These are phyloP conservation scores for Colletotrichum sidae DNA, from an alignment of 2,329 filamentous ascomycete genomes.

Conservation along the genomic window DNA sequence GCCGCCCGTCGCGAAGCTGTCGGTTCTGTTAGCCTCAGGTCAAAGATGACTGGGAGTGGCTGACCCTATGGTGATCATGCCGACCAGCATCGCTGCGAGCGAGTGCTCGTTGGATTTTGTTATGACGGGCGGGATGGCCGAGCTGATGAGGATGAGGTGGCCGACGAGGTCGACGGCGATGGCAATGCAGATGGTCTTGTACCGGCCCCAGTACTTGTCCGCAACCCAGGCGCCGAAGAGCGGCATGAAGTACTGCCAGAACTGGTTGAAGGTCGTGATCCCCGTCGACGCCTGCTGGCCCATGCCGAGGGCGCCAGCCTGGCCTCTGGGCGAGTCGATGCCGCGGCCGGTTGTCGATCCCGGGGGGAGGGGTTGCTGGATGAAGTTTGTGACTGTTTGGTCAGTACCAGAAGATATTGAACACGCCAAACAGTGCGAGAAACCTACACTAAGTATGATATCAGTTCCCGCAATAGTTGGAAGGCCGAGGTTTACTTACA, in stretches of 20 bases:
- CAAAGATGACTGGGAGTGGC: too few species aligned
- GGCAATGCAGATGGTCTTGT: constrained; percentile 74
- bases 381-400: constrained; percentile 67
- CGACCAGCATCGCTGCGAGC: constrained; percentile 73
- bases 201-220: constrained; percentile 74
- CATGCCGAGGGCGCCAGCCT: constrained; percentile 67
- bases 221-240: constrained; percentile 63
- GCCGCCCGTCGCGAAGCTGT: constrained; percentile 73
- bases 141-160: constrained; percentile 73
- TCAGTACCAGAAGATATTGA: background rate
- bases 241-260: constrained; percentile 72
- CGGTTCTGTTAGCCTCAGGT: too few species aligned
- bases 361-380: constrained; percentile 66
- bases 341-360: constrained; percentile 67
- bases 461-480: background rate
- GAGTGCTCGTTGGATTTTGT: constrained; percentile 61
- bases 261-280: constrained; percentile 62
- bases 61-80: constrained; percentile 55
- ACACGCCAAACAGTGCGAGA: too few species aligned
- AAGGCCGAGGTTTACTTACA: constrained; percentile 59
- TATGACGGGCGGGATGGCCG: constrained; percentile 73
- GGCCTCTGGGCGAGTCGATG: constrained; percentile 44
- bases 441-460: constrained; percentile 23
- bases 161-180: constrained; percentile 73
- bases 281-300: constrained; percentile 64